Base-by-base conservation (phyloP, 306 rosid species). In the Pyrus communis region DNA sequence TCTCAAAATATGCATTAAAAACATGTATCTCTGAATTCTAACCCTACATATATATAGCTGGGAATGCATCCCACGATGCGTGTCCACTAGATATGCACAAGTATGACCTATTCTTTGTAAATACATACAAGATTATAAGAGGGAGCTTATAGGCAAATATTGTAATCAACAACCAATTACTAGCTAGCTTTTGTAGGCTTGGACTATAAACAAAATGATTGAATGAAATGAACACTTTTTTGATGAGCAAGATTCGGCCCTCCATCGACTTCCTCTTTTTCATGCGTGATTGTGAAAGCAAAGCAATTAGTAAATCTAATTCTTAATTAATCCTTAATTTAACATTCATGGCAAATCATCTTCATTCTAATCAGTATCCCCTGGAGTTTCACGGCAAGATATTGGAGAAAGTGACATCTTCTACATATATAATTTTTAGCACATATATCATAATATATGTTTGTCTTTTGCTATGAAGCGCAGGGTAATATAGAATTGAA, bases 321-420 rank as follows among this genome's bases (percentile, higher is more conserved):
- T 55, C 33, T 8, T 21, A 35, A 33, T 9, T 9, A 45, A 49
- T 22, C 17, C 35, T 22, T 38, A 38, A 38, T 38, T 57, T 21
- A 52, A 71, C 64, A 54, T 72, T 72, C 17, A 54, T 11, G 7
- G 67, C 42, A 23, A 23, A 42, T 68, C 45, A 58, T 77, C 57
- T 67, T 40, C 19, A 10, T 12, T 57, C 25, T 22, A 76, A 71
- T 64, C 66, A 43, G 63, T 57, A 21, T 58, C 62, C 15, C 70
- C 64, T 69, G 65, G 57, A 64, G 65, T 28, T 30, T 67, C 69
- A 78, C 77, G 65, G 76, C 82, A 74, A 78, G 72, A 35, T 14
- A 69, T 62, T 52, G 62, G 52, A 22, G 76, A 78, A 62, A 28
- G 22, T 17, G 30, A 68, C 17, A 31, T 30, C 33, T 31, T 31